phyloP scores from a whole-genome alignment of 2,329 filamentous ascomycete genomes.

The Pseudogymnoascus sp. region DNA sequence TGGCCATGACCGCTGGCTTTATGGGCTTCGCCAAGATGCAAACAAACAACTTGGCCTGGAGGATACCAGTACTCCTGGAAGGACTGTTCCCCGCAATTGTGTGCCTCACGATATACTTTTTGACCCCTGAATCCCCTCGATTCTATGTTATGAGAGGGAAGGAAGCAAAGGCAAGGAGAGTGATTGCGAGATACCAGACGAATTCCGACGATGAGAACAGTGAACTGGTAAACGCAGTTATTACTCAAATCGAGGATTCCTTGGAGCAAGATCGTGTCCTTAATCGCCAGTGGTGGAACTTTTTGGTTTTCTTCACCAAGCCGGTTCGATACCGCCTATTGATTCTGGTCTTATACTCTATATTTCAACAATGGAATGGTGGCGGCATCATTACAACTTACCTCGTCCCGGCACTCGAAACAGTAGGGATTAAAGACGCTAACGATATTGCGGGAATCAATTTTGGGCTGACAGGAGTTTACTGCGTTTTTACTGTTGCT shows the following conservation, averaged over 20 bases:
- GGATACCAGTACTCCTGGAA: conserved; percentile 29
- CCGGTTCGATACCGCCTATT: conserved; percentile 36
- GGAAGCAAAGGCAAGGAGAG: neutral
- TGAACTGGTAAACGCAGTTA: conserved; percentile 19
- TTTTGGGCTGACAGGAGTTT: conserved; percentile 35
- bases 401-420: conserved; percentile 33
- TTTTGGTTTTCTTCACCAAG: conserved; percentile 38
- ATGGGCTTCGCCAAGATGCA: conserved; percentile 29
- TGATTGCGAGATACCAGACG: conserved; percentile 14
- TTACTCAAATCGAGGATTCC: conserved; percentile 26
- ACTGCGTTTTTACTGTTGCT: conserved; percentile 38
- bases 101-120: conserved; percentile 23
- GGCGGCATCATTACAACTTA: conserved; percentile 39
- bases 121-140: conserved; percentile 13
- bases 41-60: conserved; percentile 24
- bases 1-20: conserved; percentile 32
- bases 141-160: conserved; percentile 21
- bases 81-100: conserved; percentile 31
- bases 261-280: conserved; percentile 21
- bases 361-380: conserved; percentile 41
- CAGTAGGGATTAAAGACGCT: conserved; percentile 32
- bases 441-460: conserved; percentile 35
- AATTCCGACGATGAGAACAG: conserved; percentile 24
- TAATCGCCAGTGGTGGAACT: conserved; percentile 37
- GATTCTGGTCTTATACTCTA: conserved; percentile 37